Evolutionary conservation across 768 basidiomycete species (phyloP).

Genomic region (Mycena epipterygia): DNA sequence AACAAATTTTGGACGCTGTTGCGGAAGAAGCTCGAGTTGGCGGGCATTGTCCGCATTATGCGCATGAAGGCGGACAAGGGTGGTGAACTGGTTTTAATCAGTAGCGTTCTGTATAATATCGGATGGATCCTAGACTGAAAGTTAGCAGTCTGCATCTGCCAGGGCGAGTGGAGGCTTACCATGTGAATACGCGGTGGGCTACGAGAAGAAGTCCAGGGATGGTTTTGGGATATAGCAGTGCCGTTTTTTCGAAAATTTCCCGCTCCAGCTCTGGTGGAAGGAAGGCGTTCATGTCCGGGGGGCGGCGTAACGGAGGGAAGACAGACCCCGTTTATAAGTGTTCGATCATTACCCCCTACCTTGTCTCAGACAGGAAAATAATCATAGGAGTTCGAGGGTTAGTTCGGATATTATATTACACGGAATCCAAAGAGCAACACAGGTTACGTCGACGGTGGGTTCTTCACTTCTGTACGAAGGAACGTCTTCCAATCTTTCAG

Average conservation of each 20-base stretch:
- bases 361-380: neutral
- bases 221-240: neutral
- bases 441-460: neutral
- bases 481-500: conserved; percentile 32
- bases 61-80: neutral
- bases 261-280: conserved; percentile 19
- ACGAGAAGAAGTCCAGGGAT: conserved; percentile 17
- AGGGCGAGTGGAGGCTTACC: neutral
- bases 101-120: conserved; percentile 3
- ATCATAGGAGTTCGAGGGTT: neutral
- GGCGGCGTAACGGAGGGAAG: too few species aligned
- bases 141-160: neutral
- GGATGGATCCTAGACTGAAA: conserved; percentile 17
- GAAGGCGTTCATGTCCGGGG: neutral
- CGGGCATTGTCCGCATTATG: neutral
- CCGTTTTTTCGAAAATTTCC: conserved; percentile 18
- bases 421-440: neutral
- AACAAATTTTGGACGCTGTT: conserved; percentile 19
- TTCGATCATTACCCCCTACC: neutral
- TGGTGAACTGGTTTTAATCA: conserved; percentile 1
- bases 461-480: conserved; percentile 10
- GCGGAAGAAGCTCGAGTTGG: conserved; percentile 6
- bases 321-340: neutral
- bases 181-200: conserved; percentile 16
- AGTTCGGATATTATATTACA: neutral